Conservation (phyloP, 352 stramenopile species). For the Pythium scleroteichum region DNA sequence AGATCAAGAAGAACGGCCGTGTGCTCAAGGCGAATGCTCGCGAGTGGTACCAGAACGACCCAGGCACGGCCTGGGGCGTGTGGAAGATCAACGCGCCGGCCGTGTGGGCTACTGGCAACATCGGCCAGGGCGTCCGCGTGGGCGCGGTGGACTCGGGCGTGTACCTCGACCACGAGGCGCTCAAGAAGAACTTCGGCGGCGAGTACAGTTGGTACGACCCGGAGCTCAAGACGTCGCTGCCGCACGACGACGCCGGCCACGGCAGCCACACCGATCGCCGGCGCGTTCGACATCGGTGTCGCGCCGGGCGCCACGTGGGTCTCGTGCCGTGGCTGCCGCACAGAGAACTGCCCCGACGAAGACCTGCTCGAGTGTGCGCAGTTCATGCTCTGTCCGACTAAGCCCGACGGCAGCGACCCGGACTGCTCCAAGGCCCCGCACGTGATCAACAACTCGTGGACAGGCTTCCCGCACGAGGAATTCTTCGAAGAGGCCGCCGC, state of each 20-base stretch:
- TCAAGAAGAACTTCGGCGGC: conserved; percentile 12
- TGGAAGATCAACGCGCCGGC: conserved; percentile 11
- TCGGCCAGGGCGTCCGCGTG: conserved; percentile 24
- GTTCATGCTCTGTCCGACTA: conserved; percentile 33
- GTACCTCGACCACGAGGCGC: conserved; percentile 17
- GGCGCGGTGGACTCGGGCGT: conserved; percentile 31
- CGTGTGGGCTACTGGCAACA: conserved; percentile 24
- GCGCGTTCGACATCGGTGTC: conserved; percentile 8
- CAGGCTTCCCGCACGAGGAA: conserved; percentile 9
- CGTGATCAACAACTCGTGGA: conserved; percentile 32
- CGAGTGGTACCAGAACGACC: conserved; percentile 11
- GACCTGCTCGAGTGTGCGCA: conserved; percentile 26
- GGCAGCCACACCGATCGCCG: conserved; percentile 17
- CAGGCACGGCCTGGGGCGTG: conserved; percentile 17
- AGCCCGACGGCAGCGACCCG: conserved; percentile 6
- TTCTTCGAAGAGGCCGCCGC: conserved; percentile 14
- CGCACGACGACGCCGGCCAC: conserved; percentile 28
- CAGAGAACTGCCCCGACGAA: conserved; percentile 17
- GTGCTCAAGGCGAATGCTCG: conserved; percentile 1
- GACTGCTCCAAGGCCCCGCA: conserved; percentile 24
- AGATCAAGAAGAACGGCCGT: conserved; percentile 3
- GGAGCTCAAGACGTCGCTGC: conserved; percentile 15
- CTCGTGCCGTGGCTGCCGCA: conserved; percentile 1
- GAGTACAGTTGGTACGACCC: conserved; percentile 27
- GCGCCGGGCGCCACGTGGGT: conserved; percentile 14